Conservation (phyloP, 805 yeast genomes). For the Suhomyces vadensis region DNA sequence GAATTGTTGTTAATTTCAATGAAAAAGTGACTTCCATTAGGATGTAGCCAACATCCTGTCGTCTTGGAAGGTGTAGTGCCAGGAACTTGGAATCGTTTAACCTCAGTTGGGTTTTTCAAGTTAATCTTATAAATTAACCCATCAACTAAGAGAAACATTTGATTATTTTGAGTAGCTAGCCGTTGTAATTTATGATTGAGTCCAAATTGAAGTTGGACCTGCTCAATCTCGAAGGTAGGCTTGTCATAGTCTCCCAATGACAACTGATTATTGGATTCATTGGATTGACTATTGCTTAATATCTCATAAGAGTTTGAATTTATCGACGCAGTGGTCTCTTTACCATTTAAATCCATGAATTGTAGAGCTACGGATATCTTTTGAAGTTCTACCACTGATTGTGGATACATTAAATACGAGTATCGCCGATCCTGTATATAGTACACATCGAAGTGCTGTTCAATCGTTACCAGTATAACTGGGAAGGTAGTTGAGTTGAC, state of each 20-base stretch:
- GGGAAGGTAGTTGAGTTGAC: too few species aligned
- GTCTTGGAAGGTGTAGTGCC: slow-evolving; percentile 12
- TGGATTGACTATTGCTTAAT: background rate
- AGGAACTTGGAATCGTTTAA: slow-evolving; percentile 25
- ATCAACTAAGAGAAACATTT: slow-evolving; percentile 33
- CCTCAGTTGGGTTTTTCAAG: slow-evolving; percentile 37
- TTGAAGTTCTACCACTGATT: too few species aligned
- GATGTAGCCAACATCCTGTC: slow-evolving; percentile 38
- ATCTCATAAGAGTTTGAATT: background rate
- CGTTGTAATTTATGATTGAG: slow-evolving; percentile 25
- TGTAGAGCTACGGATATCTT: background rate
- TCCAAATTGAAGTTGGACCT: slow-evolving; percentile 41
- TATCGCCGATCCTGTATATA: too few species aligned
- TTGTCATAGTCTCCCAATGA: slow-evolving; percentile 10
- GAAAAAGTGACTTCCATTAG: slow-evolving; percentile 37
- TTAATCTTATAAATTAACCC: slow-evolving; percentile 30
- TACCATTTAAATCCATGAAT: slow-evolving; percentile 6
- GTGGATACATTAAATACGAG: too few species aligned
- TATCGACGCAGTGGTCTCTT: slow-evolving; percentile 1
- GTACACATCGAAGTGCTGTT: too few species aligned
- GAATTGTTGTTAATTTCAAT: slow-evolving; percentile 24
- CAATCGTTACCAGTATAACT: too few species aligned
- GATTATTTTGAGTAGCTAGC: slow-evolving; percentile 33
- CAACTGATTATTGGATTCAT: background rate
- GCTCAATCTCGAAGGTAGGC: slow-evolving; percentile 34